Evolutionary conservation across 148 eudicot species (phyloP).

Genomic region (Persicaria maculosa): DNA sequence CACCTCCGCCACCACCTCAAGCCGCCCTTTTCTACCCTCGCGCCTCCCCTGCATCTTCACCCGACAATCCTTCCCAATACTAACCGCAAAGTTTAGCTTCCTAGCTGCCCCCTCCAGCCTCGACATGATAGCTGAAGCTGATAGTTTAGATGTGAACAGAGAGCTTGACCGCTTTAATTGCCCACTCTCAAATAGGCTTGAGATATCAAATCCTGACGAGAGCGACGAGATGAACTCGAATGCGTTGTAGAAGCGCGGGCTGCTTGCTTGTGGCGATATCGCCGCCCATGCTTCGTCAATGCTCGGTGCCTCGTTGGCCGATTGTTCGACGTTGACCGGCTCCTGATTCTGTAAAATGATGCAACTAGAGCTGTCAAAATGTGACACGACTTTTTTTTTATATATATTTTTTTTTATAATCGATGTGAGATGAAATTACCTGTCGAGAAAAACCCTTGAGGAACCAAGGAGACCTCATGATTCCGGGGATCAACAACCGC

Average conservation of each 20-base stretch:
- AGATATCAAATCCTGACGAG: slow-evolving; percentile 85
- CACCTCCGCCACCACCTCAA: slow-evolving; percentile 65
- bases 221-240: slow-evolving; percentile 82
- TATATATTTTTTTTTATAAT: too few relatives aligned
- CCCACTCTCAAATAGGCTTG: slow-evolving; percentile 55
- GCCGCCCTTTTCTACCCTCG: slow-evolving; percentile 68
- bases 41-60: slow-evolving; percentile 45
- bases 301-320: background rate
- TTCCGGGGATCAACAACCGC: slow-evolving; percentile 42
- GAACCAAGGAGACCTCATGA: slow-evolving; percentile 57
- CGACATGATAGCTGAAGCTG: slow-evolving; percentile 37
- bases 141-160: slow-evolving; percentile 53
- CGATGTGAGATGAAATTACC: background rate
- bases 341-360: background rate
- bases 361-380: background rate
- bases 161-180: slow-evolving; percentile 32
- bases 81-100: slow-evolving; percentile 36
- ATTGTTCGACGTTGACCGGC: background rate
- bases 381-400: background rate
- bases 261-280: background rate
- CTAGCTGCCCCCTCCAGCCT: slow-evolving; percentile 42
- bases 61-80: slow-evolving; percentile 34
- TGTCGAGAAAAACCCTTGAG: slow-evolving; percentile 4
- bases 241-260: slow-evolving; percentile 68
- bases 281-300: background rate